Evolutionary conservation across 140 eudicot species (phyloP).

Genomic region (Cichorium intybus): DNA sequence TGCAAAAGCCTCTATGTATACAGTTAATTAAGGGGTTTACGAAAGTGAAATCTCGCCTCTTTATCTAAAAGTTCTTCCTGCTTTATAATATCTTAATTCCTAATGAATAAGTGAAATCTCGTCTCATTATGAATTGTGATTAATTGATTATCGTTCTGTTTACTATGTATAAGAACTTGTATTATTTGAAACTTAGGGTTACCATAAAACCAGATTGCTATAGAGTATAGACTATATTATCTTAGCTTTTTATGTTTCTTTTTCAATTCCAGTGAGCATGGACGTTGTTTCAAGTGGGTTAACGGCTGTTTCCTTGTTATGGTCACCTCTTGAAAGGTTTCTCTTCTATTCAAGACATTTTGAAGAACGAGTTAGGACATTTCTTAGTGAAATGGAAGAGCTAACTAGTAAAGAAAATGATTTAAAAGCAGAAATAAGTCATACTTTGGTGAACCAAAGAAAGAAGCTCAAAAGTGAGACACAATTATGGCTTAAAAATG

Average conservation of each 20-base stretch:
- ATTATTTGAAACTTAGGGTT: neutral
- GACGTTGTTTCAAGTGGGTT: conserved; percentile 39
- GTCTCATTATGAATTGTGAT: neutral
- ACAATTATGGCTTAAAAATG: conserved; percentile 34
- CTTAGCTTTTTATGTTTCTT: neutral
- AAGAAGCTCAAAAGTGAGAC: conserved; percentile 38
- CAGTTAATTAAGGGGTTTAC: too few relatives aligned
- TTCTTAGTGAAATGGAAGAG: conserved; percentile 29
- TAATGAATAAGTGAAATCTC: neutral
- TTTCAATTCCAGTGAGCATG: conserved; percentile 24
- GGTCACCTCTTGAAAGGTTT: conserved; percentile 29
- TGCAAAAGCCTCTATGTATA: neutral
- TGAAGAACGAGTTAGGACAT: conserved; percentile 10
- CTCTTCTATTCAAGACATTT: conserved; percentile 28
- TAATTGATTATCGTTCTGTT: too few relatives aligned
- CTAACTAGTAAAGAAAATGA: conserved; percentile 31
- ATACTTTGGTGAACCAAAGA: conserved; percentile 25
- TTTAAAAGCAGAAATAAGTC: conserved; percentile 30
- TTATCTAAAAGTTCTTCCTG: neutral
- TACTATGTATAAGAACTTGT: neutral
- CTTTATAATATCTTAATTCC: too few relatives aligned
- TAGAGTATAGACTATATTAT: too few relatives aligned
- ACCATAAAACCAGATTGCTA: neutral
- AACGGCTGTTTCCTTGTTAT: conserved; percentile 34
- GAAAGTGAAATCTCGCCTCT: neutral